Evolutionary conservation across 2,329 filamentous ascomycete species (phyloP).

Genomic region (Cordyceps cicadae): DNA sequence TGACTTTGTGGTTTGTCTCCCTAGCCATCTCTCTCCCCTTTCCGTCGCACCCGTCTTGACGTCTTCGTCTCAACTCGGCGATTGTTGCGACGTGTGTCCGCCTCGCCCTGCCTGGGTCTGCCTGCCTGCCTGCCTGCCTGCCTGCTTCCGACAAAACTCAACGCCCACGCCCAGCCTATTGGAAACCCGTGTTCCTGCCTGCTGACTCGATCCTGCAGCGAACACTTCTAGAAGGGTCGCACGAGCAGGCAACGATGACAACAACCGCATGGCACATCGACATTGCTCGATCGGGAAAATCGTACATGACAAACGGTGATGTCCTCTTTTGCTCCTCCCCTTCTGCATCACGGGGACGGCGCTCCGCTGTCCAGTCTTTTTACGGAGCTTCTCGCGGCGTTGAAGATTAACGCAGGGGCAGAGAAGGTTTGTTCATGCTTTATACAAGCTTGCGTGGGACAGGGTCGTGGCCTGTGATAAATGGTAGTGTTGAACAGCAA

Average conservation of each 20-base stretch:
- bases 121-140: too few relatives aligned
- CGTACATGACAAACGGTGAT: neutral
- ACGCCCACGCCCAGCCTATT: neutral
- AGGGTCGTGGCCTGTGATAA: neutral
- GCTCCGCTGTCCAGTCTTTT: neutral
- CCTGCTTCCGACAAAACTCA: too few relatives aligned
- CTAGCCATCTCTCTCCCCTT: neutral
- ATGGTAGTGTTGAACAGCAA: neutral
- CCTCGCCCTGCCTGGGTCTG: neutral
- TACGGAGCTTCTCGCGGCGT: neutral
- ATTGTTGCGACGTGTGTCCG: slow-evolving; percentile 1
- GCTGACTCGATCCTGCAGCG: neutral
- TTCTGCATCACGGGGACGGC: neutral
- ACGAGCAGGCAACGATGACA: neutral
- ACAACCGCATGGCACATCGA: neutral
- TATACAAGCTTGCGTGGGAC: neutral
- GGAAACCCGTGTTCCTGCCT: neutral
- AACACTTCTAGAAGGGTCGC: neutral
- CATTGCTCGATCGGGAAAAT: neutral
- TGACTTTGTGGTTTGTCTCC: neutral
- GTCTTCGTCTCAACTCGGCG: slow-evolving; percentile 7
- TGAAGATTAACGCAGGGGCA: neutral
- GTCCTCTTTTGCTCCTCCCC: too few relatives aligned
- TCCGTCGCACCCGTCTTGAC: neutral
- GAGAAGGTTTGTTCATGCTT: neutral